Evolutionary conservation across 2,329 filamentous ascomycete species (phyloP).

Genomic region (Colletotrichum somersetense): DNA sequence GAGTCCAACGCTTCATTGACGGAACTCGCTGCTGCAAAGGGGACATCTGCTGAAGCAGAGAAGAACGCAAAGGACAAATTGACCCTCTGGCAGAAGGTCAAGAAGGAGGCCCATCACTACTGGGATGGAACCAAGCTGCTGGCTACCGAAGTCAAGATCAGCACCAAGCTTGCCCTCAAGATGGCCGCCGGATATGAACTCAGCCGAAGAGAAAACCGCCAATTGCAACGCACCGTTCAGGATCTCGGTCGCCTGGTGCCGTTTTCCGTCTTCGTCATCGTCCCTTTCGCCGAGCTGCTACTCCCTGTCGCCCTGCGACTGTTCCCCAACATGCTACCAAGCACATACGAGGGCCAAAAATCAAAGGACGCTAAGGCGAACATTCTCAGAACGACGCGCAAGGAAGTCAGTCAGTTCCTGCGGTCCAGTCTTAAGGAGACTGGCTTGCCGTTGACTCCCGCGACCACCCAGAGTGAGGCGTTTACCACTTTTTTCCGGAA

Average conservation of each 20-base stretch:
- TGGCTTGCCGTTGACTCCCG: slow-evolving; percentile 87
- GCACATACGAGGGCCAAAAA: slow-evolving; percentile 94
- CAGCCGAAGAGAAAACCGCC: slow-evolving; percentile 90
- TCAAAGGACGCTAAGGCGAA: slow-evolving; percentile 91
- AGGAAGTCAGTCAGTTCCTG: slow-evolving; percentile 93
- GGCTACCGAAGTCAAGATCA: slow-evolving; percentile 92
- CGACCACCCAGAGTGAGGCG: slow-evolving; percentile 90
- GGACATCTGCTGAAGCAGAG: slow-evolving; percentile 70
- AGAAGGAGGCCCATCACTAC: slow-evolving; percentile 93
- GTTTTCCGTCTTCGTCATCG: slow-evolving; percentile 96
- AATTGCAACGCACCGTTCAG: slow-evolving; percentile 92
- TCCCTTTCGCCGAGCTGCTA: slow-evolving; percentile 94
- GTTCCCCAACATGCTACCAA: slow-evolving; percentile 97
- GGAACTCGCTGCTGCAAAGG: slow-evolving; percentile 74
- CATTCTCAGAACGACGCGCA: slow-evolving; percentile 84
- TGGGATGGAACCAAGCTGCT: slow-evolving; percentile 98
- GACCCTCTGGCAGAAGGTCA: slow-evolving; percentile 91
- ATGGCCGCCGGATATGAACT: slow-evolving; percentile 99
- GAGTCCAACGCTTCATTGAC: slow-evolving; percentile 62
- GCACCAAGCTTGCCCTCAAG: slow-evolving; percentile 89
- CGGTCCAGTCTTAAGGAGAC: slow-evolving; percentile 91
- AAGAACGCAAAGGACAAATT: slow-evolving; percentile 81
- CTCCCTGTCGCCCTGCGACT: slow-evolving; percentile 92
- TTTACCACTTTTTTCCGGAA: slow-evolving; percentile 98
- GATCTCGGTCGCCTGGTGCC: slow-evolving; percentile 93